Conservation (phyloP, 441 rosid species). For the Cnidoscolus chayamansa region DNA sequence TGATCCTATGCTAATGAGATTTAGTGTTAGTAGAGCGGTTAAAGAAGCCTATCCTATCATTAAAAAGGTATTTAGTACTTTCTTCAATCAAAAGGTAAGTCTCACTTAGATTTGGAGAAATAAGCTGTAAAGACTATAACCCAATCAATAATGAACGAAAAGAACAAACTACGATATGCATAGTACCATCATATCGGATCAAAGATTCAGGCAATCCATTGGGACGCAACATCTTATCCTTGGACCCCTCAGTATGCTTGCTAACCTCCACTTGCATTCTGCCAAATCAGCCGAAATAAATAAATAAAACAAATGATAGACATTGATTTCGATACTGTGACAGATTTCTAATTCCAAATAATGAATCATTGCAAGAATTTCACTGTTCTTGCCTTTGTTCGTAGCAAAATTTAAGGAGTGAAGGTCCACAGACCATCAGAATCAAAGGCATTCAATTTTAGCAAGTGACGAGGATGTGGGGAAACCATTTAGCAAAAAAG, state of each 20-base stretch:
- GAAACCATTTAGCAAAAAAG: background rate
- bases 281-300: slow-evolving; percentile 29
- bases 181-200: slow-evolving; percentile 82
- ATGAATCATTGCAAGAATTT: background rate
- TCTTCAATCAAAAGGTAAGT: no score
- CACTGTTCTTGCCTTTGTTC: background rate
- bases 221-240: slow-evolving; percentile 75
- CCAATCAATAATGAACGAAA: background rate
- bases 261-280: slow-evolving; percentile 99
- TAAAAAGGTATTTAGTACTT: no score
- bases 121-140: background rate
- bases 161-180: background rate
- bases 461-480: background rate
- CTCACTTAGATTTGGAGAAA: background rate
- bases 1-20: no score
- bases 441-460: slow-evolving; percentile 23
- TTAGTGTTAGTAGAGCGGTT: no score
- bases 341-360: background rate
- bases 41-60: no score
- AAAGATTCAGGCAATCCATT: slow-evolving; percentile 94
- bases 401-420: background rate
- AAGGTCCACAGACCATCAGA: slow-evolving; percentile 33
- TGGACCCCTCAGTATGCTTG: slow-evolving; percentile 87
- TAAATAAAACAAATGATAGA: background rate
- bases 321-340: background rate